phyloP scores from a whole-genome alignment of 2,329 filamentous ascomycete genomes.

The Intubia oerlemansii region DNA sequence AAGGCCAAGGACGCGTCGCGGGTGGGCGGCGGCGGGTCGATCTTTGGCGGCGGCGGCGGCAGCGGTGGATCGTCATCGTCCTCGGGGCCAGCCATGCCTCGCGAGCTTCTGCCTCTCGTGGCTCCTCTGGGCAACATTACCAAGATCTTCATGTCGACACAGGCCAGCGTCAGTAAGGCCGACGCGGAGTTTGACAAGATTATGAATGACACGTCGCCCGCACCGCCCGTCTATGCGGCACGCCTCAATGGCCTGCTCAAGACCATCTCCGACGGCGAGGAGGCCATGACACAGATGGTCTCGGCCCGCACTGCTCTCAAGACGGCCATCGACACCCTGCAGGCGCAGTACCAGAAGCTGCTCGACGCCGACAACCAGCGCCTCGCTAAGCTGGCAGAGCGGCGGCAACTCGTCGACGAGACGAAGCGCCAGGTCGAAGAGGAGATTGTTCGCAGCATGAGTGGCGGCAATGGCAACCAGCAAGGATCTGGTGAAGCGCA shows the following conservation, averaged over 20 bases:
- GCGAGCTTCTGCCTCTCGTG: conserved; percentile 58
- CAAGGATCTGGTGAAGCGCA: conserved; percentile 4
- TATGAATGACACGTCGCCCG: conserved; percentile 30
- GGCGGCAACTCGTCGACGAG: conserved; percentile 50
- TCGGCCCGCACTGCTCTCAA: conserved; percentile 65
- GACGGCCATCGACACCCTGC: conserved; percentile 58
- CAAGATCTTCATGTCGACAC: conserved; percentile 49
- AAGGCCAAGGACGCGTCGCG: conserved; percentile 33
- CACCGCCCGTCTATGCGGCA: conserved; percentile 78
- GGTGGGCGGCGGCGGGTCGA: conserved; percentile 33
- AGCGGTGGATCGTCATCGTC: conserved; percentile 11
- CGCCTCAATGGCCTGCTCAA: conserved; percentile 79
- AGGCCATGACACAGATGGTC: conserved; percentile 72
- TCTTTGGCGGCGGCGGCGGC: conserved; percentile 33
- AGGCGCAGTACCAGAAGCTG: conserved; percentile 50
- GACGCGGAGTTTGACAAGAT: conserved; percentile 71
- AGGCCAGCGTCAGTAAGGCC: conserved; percentile 45
- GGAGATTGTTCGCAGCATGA: conserved; percentile 69
- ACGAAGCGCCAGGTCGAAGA: conserved; percentile 83
- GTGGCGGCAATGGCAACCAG: conserved; percentile 24
- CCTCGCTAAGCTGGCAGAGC: conserved; percentile 39
- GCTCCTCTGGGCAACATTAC: conserved; percentile 50
- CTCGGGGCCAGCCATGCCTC: conserved; percentile 29
- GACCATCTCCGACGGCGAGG: conserved; percentile 70
- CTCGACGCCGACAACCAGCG: conserved; percentile 49